phyloP scores from a whole-genome alignment of 352 stramenopile genomes.

The Phytophthora hibernalis region DNA sequence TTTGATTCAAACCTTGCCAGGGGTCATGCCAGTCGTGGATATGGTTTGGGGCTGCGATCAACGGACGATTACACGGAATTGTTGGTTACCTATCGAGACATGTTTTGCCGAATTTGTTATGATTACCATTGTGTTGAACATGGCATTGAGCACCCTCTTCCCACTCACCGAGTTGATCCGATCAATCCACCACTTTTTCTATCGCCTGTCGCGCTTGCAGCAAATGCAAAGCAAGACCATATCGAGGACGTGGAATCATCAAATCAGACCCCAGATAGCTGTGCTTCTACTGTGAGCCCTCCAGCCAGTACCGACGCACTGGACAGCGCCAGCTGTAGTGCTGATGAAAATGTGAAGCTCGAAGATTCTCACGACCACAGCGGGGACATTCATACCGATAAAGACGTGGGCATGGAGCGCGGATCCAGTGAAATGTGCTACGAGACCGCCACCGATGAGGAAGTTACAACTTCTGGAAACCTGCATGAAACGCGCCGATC shows the following conservation, averaged over 20 bases:
- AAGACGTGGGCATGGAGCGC: constrained; percentile 21
- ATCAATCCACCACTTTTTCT: constrained; percentile 59
- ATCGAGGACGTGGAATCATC: constrained; percentile 11
- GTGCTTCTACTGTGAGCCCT: constrained; percentile 19
- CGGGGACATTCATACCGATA: constrained; percentile 21
- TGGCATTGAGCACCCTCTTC: constrained; percentile 83
- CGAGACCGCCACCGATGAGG: constrained; percentile 31
- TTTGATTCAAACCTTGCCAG: constrained; percentile 75
- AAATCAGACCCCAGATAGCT: constrained; percentile 22
- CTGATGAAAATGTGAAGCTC: constrained; percentile 17
- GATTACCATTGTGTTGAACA: constrained; percentile 93
- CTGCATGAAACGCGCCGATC: constrained; percentile 61
- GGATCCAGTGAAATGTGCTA: constrained; percentile 14
- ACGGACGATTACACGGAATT: constrained; percentile 74
- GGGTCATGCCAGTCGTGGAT: constrained; percentile 38
- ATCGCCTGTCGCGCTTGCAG: constrained; percentile 44
- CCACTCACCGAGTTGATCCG: constrained; percentile 62
- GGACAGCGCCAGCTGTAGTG: constrained; percentile 19
- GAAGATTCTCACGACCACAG: constrained; percentile 9
- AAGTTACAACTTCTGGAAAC: constrained; percentile 18
- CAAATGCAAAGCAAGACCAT: constrained; percentile 20
- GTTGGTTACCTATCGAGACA: constrained; percentile 88
- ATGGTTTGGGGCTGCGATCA: constrained; percentile 56
- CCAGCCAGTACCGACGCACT: constrained; percentile 4
- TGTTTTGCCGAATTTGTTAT: constrained; percentile 94